Percentiles rank a stretch among this genome's conserved stretches.
Evolutionary conservation across 73 alveolate species (phyloP).

Genomic region (Symbiodinium pilosum): DNA sequence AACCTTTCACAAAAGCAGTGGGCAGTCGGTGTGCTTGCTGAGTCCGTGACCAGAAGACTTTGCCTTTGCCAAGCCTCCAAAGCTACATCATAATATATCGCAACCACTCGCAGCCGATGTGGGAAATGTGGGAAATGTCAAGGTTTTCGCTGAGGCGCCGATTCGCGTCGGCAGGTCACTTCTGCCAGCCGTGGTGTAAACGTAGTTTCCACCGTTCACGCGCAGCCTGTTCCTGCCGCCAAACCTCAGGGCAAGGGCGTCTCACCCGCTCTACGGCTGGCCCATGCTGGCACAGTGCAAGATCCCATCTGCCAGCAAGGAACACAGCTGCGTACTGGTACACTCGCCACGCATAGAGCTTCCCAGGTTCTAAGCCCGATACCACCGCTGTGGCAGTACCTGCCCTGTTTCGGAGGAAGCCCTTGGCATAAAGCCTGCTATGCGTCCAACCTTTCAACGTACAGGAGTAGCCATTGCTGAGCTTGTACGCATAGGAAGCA

Average conservation of each 20-base stretch:
- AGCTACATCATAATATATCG: neutral
- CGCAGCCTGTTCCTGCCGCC: slow-evolving; percentile 20
- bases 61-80: neutral
- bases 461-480: neutral
- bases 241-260: neutral
- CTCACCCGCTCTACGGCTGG: neutral
- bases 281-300: neutral
- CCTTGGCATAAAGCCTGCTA: neutral
- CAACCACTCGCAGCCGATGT: neutral
- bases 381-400: slow-evolving; percentile 21
- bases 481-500: neutral
- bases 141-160: neutral
- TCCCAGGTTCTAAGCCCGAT: neutral
- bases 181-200: neutral
- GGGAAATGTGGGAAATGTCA: neutral
- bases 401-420: neutral
- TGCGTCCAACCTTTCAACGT: slow-evolving; percentile 14
- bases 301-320: neutral
- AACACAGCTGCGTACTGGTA: slow-evolving; percentile 9
- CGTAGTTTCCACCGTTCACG: neutral
- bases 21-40: no score
- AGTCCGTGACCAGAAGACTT: neutral
- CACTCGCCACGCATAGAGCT: neutral
- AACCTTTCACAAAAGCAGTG: neutral
- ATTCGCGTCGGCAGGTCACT: neutral